A percentile compares a stretch with the other conserved stretches of the same genome.
Evolutionary conservation across 495 filamentous ascomycete genomes (phyloP).

Genomic region (Chaetomium cochliodes): DNA sequence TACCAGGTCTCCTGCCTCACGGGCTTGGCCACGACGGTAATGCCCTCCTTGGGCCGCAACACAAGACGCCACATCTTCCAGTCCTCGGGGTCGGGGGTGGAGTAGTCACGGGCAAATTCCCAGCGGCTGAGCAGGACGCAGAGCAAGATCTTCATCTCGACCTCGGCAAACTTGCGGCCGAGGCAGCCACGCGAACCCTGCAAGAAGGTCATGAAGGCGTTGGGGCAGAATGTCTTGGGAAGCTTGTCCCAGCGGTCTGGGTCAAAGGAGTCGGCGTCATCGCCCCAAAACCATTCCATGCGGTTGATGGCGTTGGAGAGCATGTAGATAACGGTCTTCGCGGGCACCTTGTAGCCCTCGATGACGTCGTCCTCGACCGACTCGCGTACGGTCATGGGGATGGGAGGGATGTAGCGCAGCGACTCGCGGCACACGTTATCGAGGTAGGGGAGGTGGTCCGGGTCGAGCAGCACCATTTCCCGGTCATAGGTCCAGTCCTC

Average conservation of each 20-base stretch:
- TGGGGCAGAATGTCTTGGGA: slow-evolving; percentile 35
- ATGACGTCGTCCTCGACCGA: slow-evolving; percentile 34
- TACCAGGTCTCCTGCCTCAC: too few species aligned
- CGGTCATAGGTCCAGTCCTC: slow-evolving; percentile 23
- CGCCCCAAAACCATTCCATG: slow-evolving; percentile 40
- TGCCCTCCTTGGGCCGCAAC: slow-evolving; percentile 50
- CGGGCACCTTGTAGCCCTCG: slow-evolving; percentile 32
- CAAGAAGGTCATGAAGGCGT: slow-evolving; percentile 43
- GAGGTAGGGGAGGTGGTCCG: slow-evolving; percentile 38
- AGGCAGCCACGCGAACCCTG: slow-evolving; percentile 43
- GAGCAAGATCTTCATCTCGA: slow-evolving; percentile 44
- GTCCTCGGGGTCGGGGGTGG: slow-evolving; percentile 47
- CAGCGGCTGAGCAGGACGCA: slow-evolving; percentile 39
- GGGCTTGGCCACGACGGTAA: slow-evolving; percentile 43
- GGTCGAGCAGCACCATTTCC: slow-evolving; percentile 15
- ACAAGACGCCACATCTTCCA: slow-evolving; percentile 57
- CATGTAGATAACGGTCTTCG: slow-evolving; percentile 37
- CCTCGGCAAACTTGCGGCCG: slow-evolving; percentile 44
- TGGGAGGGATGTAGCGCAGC: slow-evolving; percentile 50
- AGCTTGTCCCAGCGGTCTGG: slow-evolving; percentile 43
- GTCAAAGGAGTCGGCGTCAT: slow-evolving; percentile 38
- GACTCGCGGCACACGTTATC: slow-evolving; percentile 53
- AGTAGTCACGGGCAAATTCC: slow-evolving; percentile 39
- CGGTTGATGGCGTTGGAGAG: slow-evolving; percentile 43
- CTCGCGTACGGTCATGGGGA: slow-evolving; percentile 42